A percentile compares a stretch with the other conserved stretches of the same genome.
Evolutionary conservation across 768 basidiomycete species (phyloP).

Genomic region (Cyclocybe aegerita): DNA sequence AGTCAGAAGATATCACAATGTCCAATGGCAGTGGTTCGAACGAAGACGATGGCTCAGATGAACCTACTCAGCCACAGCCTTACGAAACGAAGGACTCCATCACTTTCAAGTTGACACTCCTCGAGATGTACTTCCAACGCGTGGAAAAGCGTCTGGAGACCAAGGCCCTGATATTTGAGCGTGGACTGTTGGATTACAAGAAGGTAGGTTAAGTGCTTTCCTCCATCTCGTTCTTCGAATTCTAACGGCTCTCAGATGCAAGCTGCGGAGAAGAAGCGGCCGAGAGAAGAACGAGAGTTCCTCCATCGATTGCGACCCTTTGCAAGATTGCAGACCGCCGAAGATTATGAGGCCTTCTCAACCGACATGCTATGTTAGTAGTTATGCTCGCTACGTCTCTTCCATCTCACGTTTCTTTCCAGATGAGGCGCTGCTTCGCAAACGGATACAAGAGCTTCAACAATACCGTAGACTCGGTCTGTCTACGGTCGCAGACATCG

Average conservation of each 20-base stretch:
- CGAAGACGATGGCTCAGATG: slow-evolving; percentile 63
- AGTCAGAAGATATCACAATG: slow-evolving; percentile 49
- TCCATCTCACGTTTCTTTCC: slow-evolving; percentile 5
- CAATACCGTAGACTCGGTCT: slow-evolving; percentile 86
- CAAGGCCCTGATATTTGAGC: slow-evolving; percentile 89
- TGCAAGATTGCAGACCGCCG: slow-evolving; percentile 84
- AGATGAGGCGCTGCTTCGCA: slow-evolving; percentile 89
- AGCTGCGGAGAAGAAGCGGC: slow-evolving; percentile 87
- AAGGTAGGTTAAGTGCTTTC: slow-evolving; percentile 54
- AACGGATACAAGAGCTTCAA: slow-evolving; percentile 89
- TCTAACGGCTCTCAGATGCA: slow-evolving; percentile 61
- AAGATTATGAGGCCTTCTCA: slow-evolving; percentile 87
- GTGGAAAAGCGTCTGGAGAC: slow-evolving; percentile 82
- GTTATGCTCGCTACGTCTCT: background rate
- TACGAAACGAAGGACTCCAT: slow-evolving; percentile 84
- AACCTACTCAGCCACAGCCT: slow-evolving; percentile 69
- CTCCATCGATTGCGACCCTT: slow-evolving; percentile 88
- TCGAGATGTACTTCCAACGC: slow-evolving; percentile 91
- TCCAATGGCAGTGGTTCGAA: slow-evolving; percentile 45
- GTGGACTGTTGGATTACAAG: slow-evolving; percentile 91
- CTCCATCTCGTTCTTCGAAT: background rate
- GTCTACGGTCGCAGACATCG: slow-evolving; percentile 82
- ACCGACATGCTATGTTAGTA: slow-evolving; percentile 89
- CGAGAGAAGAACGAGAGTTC: slow-evolving; percentile 90
- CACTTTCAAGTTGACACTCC: slow-evolving; percentile 81